Evolutionary conservation across 352 stramenopile genomes (phyloP).

Genomic region (Pythium aristosporum): DNA sequence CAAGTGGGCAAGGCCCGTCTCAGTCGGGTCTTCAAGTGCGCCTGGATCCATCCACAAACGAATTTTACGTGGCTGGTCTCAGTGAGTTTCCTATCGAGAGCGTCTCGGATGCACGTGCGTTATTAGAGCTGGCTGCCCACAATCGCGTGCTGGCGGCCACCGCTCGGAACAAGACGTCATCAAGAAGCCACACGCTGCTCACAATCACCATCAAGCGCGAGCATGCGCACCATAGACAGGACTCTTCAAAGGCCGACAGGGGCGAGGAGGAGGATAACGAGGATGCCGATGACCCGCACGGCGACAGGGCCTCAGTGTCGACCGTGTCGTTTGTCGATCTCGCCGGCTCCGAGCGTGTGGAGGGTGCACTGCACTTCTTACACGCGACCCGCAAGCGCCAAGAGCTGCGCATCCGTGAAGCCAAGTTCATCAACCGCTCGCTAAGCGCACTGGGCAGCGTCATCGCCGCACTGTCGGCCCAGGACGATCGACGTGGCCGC

Average conservation of each 20-base stretch:
- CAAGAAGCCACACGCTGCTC: slow-evolving; percentile 66
- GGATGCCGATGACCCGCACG: slow-evolving; percentile 18
- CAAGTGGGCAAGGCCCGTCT: background rate
- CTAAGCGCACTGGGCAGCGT: slow-evolving; percentile 67
- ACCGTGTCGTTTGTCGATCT: slow-evolving; percentile 74
- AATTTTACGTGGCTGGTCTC: slow-evolving; percentile 64
- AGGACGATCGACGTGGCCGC: slow-evolving; percentile 8
- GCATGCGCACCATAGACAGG: too few relatives aligned
- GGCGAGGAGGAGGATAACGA: background rate
- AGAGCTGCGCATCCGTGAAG: slow-evolving; percentile 67
- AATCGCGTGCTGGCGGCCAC: slow-evolving; percentile 62
- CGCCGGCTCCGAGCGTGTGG: slow-evolving; percentile 62
- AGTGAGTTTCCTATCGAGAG: slow-evolving; percentile 49
- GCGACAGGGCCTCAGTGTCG: slow-evolving; percentile 11
- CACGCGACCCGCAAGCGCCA: slow-evolving; percentile 46
- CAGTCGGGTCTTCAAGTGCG: slow-evolving; percentile 45
- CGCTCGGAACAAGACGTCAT: slow-evolving; percentile 64
- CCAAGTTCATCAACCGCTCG: slow-evolving; percentile 80
- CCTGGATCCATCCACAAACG: slow-evolving; percentile 33
- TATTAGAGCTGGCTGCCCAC: slow-evolving; percentile 46
- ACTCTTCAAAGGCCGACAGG: background rate
- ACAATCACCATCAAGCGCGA: slow-evolving; percentile 40
- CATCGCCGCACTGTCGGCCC: slow-evolving; percentile 46
- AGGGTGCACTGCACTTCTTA: slow-evolving; percentile 52
- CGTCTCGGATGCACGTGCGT: slow-evolving; percentile 43